These are phyloP conservation scores for Sisymbrium irio DNA, from an alignment of 345 rosid species.

Conservation along the genomic window DNA sequence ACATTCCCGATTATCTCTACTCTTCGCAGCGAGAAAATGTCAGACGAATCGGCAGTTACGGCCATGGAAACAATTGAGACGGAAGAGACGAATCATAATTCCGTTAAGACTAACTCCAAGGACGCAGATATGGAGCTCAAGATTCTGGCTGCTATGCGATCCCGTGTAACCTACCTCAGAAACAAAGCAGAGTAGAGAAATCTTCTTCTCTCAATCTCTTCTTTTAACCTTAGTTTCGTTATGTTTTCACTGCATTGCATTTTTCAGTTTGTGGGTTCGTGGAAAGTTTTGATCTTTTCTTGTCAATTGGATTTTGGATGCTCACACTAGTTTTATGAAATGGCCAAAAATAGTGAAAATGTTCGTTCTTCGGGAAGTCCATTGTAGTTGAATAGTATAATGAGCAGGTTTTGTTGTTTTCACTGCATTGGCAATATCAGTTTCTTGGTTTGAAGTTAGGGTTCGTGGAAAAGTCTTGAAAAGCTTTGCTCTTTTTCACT, in stretches of 20 bases:
- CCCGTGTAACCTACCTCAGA: conserved; percentile 65
- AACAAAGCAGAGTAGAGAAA: conserved; percentile 59
- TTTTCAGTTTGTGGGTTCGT: no score
- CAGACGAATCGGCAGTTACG: conserved; percentile 36
- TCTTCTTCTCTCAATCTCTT: not conserved
- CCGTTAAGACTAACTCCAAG: not conserved
- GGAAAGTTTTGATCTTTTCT: no score
- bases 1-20: no score
- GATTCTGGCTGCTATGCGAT: conserved; percentile 65
- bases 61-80: conserved; percentile 19
- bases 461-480: not conserved
- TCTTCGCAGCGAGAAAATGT: conserved; percentile 27
- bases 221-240: no score
- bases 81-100: no score
- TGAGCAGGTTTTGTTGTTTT: no score
- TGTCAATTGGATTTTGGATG: no score
- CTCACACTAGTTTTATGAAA: no score
- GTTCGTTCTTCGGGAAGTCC: no score
- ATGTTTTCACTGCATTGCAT: no score
- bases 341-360: no score
- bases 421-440: not conserved
- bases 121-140: conserved; percentile 42
- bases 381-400: no score
- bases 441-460: not conserved
- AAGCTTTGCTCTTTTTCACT: not conserved